These are phyloP conservation scores for Cicer pinnatifidum DNA, from an alignment of 306 rosid genomes.

Conservation along the genomic window DNA sequence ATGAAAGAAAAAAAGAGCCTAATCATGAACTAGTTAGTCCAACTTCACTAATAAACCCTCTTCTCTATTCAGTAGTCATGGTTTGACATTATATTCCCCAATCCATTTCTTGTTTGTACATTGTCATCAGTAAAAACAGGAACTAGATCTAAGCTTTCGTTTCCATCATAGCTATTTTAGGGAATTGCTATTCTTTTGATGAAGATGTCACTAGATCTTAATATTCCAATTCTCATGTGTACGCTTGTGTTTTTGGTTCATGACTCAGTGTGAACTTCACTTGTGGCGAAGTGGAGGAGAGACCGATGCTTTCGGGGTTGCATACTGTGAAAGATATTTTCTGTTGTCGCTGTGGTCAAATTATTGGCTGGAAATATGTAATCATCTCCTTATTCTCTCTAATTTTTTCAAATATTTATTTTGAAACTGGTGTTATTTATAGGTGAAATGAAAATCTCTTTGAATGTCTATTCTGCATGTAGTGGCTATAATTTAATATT, in stretches of 20 bases:
- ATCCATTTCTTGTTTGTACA: conserved; percentile 3
- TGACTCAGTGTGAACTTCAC: conserved; percentile 67
- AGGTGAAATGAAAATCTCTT: background rate
- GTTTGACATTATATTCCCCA: conserved; percentile 15
- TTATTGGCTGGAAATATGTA: conserved; percentile 96
- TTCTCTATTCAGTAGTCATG: background rate
- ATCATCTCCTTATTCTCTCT: conserved; percentile 41
- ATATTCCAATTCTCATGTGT: conserved; percentile 27
- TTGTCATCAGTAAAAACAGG: background rate
- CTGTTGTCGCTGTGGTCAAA: conserved; percentile 91
- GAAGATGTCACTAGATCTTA: conserved; percentile 21
- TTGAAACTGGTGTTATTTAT: conserved; percentile 22
- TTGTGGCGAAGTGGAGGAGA: conserved; percentile 69
- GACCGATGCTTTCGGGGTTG: conserved; percentile 80
- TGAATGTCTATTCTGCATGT: background rate
- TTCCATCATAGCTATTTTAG: background rate
- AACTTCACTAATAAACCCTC: background rate
- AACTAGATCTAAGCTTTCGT: conserved; percentile 1
- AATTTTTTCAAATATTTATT: conserved; percentile 11
- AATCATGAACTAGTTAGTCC: conserved; percentile 10
- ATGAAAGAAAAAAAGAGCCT: background rate
- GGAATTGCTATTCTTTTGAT: background rate
- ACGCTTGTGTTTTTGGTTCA: conserved; percentile 28
- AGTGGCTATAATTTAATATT: too few relatives aligned
- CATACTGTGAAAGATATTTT: conserved; percentile 81